Evolutionary conservation across 73 alveolate genomes (phyloP).

Genomic region (Paramecium caudatum): DNA sequence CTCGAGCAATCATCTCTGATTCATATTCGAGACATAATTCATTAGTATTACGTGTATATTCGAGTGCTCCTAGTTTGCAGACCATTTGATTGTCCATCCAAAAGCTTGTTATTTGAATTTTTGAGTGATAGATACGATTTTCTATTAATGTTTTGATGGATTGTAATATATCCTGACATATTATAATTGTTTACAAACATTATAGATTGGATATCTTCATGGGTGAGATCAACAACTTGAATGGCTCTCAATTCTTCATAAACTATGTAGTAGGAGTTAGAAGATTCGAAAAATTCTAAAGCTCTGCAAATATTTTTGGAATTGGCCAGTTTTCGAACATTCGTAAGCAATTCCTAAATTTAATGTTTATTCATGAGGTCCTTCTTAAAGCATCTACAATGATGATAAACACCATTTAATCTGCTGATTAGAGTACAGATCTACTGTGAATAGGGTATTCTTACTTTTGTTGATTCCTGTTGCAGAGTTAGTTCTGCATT

Average conservation of each 20-base stretch:
- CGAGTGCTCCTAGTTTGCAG: background rate
- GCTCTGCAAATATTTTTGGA: background rate
- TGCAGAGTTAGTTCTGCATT: background rate
- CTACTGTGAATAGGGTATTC: background rate
- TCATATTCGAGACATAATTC: background rate
- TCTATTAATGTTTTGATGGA: background rate
- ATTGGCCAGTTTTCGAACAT: background rate
- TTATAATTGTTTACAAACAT: conserved; percentile 1
- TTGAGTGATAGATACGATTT: background rate
- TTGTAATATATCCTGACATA: background rate
- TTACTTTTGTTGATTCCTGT: background rate
- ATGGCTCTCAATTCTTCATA: background rate
- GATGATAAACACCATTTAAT: background rate
- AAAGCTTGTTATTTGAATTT: background rate
- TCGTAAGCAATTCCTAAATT: background rate
- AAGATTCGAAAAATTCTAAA: background rate
- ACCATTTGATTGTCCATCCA: background rate
- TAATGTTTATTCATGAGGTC: background rate
- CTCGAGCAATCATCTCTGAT: background rate
- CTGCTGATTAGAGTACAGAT: background rate
- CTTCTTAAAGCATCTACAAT: background rate
- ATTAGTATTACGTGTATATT: background rate
- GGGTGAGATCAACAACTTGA: background rate
- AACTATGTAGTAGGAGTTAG: background rate
- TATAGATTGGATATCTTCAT: conserved; percentile 12